A percentile compares a stretch with the other conserved stretches of the same genome.
These are phyloP conservation scores for Dendrothele bispora DNA, from an alignment of 768 basidiomycete genomes.

Conservation along the genomic window DNA sequence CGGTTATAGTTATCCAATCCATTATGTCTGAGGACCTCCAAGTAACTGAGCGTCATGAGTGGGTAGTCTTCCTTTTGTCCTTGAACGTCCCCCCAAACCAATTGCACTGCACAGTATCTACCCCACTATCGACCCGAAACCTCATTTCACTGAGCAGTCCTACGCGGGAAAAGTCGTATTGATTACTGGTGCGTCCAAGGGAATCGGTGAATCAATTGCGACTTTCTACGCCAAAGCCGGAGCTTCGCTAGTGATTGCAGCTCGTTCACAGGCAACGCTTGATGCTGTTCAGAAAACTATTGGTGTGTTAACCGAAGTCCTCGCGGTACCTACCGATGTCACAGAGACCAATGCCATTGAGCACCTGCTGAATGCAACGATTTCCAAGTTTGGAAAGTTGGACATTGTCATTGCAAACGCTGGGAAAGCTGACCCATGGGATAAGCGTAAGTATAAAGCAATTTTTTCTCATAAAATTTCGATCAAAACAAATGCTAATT, in stretches of 20 bases:
- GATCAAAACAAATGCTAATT: no score
- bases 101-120: slow-evolving; percentile 22
- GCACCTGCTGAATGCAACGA: slow-evolving; percentile 18
- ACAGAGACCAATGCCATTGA: slow-evolving; percentile 17
- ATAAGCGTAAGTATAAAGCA: slow-evolving; percentile 11
- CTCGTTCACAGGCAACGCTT: slow-evolving; percentile 14
- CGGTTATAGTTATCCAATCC: no score
- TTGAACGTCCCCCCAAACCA: no score
- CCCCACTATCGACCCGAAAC: slow-evolving; percentile 23
- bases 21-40: no score
- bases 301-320: slow-evolving; percentile 12
- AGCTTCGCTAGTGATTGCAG: slow-evolving; percentile 22
- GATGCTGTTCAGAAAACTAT: slow-evolving; percentile 20
- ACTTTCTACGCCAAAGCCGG: slow-evolving; percentile 25
- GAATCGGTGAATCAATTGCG: slow-evolving; percentile 25
- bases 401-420: slow-evolving; percentile 29
- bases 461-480: neutral
- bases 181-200: slow-evolving; percentile 23
- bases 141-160: slow-evolving; percentile 11
- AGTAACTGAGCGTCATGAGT: no score
- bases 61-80: no score
- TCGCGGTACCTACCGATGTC: slow-evolving; percentile 23
- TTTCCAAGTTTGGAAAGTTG: slow-evolving; percentile 22
- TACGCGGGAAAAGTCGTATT: slow-evolving; percentile 25
- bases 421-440: slow-evolving; percentile 18